phyloP scores from a whole-genome alignment of 495 filamentous ascomycete genomes.

The Aspergillus hancockii region DNA sequence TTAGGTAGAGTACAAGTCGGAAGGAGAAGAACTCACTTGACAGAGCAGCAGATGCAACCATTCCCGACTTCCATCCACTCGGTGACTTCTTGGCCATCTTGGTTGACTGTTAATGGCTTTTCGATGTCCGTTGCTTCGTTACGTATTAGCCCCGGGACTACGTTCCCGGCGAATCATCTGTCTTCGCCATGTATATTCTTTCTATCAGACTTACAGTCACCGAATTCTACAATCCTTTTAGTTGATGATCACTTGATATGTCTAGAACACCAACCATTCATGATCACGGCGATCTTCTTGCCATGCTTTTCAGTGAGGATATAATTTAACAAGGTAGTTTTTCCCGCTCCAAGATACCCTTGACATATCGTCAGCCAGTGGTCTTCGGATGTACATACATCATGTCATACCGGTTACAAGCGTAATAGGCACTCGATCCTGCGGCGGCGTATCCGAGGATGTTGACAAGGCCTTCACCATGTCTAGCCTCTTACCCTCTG shows the following conservation, averaged over 20 bases:
- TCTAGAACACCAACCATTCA: constrained; percentile 68
- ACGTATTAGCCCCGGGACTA: not conserved
- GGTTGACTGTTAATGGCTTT: constrained; percentile 84
- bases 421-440: constrained; percentile 81
- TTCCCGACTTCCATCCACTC: constrained; percentile 97
- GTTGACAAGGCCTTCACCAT: constrained; percentile 23
- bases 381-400: not conserved
- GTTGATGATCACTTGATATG: not conserved
- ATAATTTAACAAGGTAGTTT: constrained; percentile 94
- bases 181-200: constrained; percentile 1
- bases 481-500: constrained; percentile 22
- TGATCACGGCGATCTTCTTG: constrained; percentile 95
- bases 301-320: constrained; percentile 92
- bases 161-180: not conserved
- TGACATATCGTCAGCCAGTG: constrained; percentile 1
- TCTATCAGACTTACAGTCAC: constrained; percentile 68
- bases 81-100: constrained; percentile 80
- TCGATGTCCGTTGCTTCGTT: constrained; percentile 83
- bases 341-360: constrained; percentile 91
- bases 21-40: constrained; percentile 63
- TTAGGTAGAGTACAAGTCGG: not conserved
- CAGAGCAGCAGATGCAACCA: constrained; percentile 97
- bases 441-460: constrained; percentile 42
- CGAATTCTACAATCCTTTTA: constrained; percentile 68
- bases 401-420: constrained; percentile 76